Base-by-base conservation (phyloP, 148 eudicot genomes). In the Amaranthus palmeri region DNA sequence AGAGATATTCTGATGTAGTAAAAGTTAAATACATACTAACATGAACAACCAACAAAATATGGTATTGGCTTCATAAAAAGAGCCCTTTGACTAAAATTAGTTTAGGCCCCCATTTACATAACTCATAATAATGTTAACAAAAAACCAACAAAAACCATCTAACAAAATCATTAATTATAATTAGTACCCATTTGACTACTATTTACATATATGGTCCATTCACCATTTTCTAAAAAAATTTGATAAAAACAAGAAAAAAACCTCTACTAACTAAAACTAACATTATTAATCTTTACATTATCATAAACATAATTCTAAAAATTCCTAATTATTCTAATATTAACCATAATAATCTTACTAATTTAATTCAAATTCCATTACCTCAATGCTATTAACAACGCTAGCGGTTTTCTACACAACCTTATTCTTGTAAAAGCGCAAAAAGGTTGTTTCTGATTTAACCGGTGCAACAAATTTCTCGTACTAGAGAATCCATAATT, bases 401-500 rank as follows among this genome's bases (percentile, higher is more conserved):
- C 0, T 25, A 2, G 36, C 36, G 36, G 36, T 25, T 25, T 25
- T 25, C 36, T 25, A 25, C 36, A 25, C 36, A 25, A 25, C 36
- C 36, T 25, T 25, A 25, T 25, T 25, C 36, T 25, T 25, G n/a
- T n/a, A 25, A 25, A 25, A 25, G 36, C 36, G 36, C 36, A 25
- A 25, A 25, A 25, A 25, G 36, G 36, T 25, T 25, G 36, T 25
- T 25, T 25, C 36, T 25, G 36, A 25, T 9, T 51, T 72, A 25
- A 7, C 58, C 59, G 10, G 57, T n/a, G 17, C 61, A 64, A 47
- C 59, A 63, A 4, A 82, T 79, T 50, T 92, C 97, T 61, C 64
- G 77, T 65, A 92, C 74, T 55, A 92, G 43, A 42, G 76, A 56
- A 18, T 91, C 85, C 72, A 88, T 36, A 15, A 93, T 78, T 51